Evolutionary conservation across 345 rosid genomes (phyloP).

Genomic region (Brassica carinata): DNA sequence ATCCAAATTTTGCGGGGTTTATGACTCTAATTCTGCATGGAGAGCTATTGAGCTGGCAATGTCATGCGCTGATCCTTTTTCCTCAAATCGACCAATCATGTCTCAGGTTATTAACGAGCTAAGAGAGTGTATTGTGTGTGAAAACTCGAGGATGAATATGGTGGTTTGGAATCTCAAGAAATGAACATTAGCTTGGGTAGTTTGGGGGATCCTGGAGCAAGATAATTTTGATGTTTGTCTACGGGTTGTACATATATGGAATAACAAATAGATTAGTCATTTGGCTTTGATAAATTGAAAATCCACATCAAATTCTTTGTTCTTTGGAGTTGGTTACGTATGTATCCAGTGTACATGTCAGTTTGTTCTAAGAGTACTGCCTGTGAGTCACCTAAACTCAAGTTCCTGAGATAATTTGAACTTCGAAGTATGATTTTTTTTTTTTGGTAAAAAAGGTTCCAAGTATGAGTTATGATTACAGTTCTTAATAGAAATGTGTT

Average conservation of each 20-base stretch:
- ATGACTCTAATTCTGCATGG: constrained; percentile 24
- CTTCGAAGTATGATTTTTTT: not conserved
- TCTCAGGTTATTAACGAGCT: not conserved
- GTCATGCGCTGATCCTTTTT: constrained; percentile 1
- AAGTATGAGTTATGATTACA: not conserved
- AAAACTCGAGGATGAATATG: not conserved
- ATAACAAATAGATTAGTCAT: not conserved
- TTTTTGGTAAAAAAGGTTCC: too few relatives aligned
- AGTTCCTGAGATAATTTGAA: not conserved
- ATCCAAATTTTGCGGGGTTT: constrained; percentile 9
- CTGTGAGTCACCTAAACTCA: not conserved
- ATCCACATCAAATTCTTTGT: not conserved
- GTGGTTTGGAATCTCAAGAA: not conserved
- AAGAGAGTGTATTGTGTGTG: constrained; percentile 25
- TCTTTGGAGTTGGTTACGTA: not conserved
- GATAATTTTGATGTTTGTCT: constrained; percentile 6
- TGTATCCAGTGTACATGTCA: not conserved
- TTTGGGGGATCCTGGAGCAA: not conserved
- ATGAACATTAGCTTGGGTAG: not conserved
- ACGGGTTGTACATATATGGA: not conserved
- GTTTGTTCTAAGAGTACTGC: not conserved
- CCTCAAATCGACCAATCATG: not conserved
- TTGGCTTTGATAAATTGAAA: not conserved
- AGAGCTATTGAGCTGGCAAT: constrained; percentile 37
- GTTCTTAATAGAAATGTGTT: not conserved